Percentiles rank a stretch among this genome's conserved stretches.
Evolutionary conservation across 225 moss, liverwort and hornwort genomes (phyloP).

Genomic region (Pseudisothecium myosuroides): DNA sequence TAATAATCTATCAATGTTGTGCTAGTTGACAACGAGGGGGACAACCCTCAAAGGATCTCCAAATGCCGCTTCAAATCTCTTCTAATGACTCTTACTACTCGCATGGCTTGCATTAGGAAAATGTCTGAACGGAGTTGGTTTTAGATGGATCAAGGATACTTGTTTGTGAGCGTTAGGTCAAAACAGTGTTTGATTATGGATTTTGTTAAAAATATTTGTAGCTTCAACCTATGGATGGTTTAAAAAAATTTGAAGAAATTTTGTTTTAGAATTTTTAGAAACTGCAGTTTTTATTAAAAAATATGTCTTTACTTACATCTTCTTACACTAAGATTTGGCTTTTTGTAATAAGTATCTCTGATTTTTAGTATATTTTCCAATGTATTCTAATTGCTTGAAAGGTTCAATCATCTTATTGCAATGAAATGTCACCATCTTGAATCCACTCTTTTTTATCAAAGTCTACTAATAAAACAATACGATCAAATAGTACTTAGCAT

Average conservation of each 20-base stretch:
- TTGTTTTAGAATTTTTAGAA: background rate
- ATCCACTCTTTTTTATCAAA: too few species aligned
- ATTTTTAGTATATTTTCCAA: background rate
- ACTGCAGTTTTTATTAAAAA: background rate
- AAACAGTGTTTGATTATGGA: background rate
- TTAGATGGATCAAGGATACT: background rate
- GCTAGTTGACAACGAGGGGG: too few species aligned
- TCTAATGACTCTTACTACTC: too few species aligned
- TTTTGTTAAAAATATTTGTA: background rate
- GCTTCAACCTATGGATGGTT: rapidly evolving
- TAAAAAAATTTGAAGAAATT: background rate
- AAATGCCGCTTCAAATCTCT: too few species aligned
- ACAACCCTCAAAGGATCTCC: too few species aligned
- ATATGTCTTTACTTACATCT: background rate
- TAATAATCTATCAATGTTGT: too few species aligned
- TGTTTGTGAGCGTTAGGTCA: background rate
- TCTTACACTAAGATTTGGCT: background rate
- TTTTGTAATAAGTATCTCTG: background rate
- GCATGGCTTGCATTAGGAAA: background rate
- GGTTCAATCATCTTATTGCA: too few species aligned
- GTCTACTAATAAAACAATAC: too few species aligned
- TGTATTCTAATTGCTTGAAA: background rate
- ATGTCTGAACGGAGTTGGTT: rapidly evolving
- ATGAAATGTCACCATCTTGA: background rate
- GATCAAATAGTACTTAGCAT: too few species aligned